Evolutionary conservation across 2,329 filamentous ascomycete genomes (phyloP).

Genomic region (Xylariaceae sp.): DNA sequence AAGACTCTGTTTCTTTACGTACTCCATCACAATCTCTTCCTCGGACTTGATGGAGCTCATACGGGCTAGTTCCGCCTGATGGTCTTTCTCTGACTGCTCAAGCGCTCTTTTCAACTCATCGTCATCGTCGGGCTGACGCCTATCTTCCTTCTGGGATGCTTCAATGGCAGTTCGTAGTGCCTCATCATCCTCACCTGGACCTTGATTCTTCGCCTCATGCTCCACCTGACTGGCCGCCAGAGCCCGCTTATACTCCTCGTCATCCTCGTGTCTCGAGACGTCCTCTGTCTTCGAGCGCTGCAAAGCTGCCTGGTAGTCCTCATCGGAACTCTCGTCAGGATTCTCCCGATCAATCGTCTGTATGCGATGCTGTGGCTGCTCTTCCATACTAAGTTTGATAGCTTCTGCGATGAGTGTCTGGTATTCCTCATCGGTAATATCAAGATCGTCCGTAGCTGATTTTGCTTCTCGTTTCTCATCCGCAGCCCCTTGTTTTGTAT

Average conservation of each 20-base stretch:
- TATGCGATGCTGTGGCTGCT: constrained; percentile 21
- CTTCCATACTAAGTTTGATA: constrained; percentile 47
- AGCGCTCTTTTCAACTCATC: constrained; percentile 46
- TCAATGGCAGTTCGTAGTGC: constrained; percentile 39
- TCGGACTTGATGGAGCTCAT: constrained; percentile 49
- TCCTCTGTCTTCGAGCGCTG: constrained; percentile 23
- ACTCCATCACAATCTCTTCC: constrained; percentile 71
- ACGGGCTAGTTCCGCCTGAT: constrained; percentile 40
- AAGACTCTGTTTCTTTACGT: constrained; percentile 72
- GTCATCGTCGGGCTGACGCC: constrained; percentile 25
- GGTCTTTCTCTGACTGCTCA: constrained; percentile 43
- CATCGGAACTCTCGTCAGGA: constrained; percentile 17
- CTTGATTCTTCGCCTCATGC: constrained; percentile 7
- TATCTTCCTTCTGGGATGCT: constrained; percentile 34
- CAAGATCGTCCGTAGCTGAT: constrained; percentile 35
- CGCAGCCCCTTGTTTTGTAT: constrained; percentile 18
- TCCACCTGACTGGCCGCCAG: constrained; percentile 37
- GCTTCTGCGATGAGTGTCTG: constrained; percentile 54
- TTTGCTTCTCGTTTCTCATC: constrained; percentile 7
- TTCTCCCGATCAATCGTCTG: constrained; percentile 21
- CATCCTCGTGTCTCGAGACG: constrained; percentile 25
- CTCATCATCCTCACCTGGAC: constrained; percentile 27
- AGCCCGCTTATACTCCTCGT: constrained; percentile 38
- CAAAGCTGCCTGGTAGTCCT: constrained; percentile 21
- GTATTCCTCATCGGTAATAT: constrained; percentile 55